Evolutionary conservation across 306 rosid species (phyloP).

Genomic region (Rosa persica): DNA sequence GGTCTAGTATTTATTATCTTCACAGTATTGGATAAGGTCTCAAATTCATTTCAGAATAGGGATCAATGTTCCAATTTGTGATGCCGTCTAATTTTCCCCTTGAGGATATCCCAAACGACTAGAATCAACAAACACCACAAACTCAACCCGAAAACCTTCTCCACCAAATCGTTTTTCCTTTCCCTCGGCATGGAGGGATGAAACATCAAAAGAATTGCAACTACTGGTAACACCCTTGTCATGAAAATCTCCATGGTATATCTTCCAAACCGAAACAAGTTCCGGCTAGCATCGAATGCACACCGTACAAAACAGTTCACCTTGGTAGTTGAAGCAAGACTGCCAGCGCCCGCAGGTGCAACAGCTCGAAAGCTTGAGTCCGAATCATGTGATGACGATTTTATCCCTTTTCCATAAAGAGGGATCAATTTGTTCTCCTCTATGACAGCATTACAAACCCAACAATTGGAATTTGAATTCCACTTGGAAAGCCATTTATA

Average conservation of each 20-base stretch:
- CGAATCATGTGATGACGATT: not conserved
- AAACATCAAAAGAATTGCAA: slow-evolving; percentile 7
- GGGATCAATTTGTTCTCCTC: slow-evolving; percentile 4
- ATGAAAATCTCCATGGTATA: not conserved
- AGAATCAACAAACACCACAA: slow-evolving; percentile 9
- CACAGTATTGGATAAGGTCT: not conserved
- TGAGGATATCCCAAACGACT: slow-evolving; percentile 15
- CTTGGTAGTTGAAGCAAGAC: not conserved
- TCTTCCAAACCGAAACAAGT: not conserved
- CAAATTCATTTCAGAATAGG: not conserved
- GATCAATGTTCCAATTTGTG: not conserved
- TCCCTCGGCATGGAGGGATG: slow-evolving; percentile 17
- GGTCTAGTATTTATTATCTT: not conserved
- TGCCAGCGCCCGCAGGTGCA: not conserved
- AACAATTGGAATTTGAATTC: slow-evolving; percentile 3
- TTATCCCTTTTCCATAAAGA: slow-evolving; percentile 10
- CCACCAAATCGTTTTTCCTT: slow-evolving; percentile 9
- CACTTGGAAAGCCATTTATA: slow-evolving; percentile 11
- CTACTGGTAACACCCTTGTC: slow-evolving; percentile 3
- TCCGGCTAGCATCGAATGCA: not conserved
- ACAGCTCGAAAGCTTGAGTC: not conserved
- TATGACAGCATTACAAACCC: slow-evolving; percentile 10
- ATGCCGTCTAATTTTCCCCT: not conserved
- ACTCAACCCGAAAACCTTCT: slow-evolving; percentile 14
- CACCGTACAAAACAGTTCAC: not conserved